Conservation (phyloP, 257 asterid species). For the Jacaranda copaia region DNA sequence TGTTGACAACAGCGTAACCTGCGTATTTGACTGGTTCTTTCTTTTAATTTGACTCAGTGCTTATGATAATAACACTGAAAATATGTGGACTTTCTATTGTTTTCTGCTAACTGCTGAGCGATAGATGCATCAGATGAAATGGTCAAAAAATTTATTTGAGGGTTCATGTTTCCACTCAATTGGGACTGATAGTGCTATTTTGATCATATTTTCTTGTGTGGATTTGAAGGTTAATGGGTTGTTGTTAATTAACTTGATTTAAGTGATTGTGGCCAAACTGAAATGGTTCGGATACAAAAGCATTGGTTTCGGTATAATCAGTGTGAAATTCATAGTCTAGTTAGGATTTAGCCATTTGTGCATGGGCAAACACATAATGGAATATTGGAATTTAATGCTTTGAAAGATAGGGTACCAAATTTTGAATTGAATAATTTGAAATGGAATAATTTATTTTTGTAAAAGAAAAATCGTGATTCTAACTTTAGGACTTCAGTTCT, state of each 20-base stretch:
- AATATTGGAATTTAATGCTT: no score
- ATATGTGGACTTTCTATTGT: neutral
- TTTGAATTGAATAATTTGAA: no score
- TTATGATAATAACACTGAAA: neutral
- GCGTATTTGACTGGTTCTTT: slow-evolving; percentile 33
- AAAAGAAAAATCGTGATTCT: neutral
- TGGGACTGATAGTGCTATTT: no score
- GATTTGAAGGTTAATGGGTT: neutral
- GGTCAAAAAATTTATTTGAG: slow-evolving; percentile 29
- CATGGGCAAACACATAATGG: no score
- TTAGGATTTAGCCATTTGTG: neutral
- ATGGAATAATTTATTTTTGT: no score
- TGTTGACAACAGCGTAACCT: slow-evolving; percentile 34
- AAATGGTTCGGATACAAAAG: neutral
- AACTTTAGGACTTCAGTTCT: no score
- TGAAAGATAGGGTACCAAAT: no score
- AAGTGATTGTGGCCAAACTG: neutral
- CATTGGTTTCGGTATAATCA: neutral
- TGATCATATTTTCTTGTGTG: no score
- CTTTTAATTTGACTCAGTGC: neutral
- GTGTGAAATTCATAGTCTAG: neutral
- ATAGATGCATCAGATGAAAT: neutral
- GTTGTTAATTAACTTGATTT: neutral
- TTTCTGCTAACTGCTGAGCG: neutral
- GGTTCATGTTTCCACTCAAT: neutral